Conservation (phyloP, 345 rosid species). For the Gossypium arboreum region DNA sequence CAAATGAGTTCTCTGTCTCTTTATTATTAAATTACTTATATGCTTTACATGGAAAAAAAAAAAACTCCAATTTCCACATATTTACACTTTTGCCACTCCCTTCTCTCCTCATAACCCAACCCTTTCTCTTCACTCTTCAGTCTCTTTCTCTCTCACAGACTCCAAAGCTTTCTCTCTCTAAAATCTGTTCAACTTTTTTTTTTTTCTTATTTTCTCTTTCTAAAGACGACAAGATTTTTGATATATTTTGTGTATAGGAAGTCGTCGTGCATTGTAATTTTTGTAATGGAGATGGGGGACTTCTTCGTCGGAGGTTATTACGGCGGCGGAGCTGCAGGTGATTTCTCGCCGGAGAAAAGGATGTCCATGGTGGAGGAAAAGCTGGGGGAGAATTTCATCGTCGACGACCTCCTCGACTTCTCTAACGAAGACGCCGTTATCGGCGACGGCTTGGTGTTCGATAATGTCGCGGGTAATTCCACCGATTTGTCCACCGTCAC, state of each 20-base stretch:
- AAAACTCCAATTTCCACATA: constrained; percentile 18
- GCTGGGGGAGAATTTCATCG: constrained; percentile 40
- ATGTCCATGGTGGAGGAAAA: constrained; percentile 26
- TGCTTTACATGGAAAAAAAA: background rate
- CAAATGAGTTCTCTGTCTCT: constrained; percentile 22
- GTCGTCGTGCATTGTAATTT: background rate
- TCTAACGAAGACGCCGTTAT: constrained; percentile 48
- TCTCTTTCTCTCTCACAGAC: background rate
- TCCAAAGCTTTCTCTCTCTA: background rate
- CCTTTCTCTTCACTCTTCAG: background rate
- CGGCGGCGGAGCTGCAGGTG: constrained; percentile 18
- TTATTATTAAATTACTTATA: constrained; percentile 17
- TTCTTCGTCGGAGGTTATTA: constrained; percentile 33
- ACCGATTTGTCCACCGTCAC: constrained; percentile 43
- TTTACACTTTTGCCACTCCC: constrained; percentile 33
- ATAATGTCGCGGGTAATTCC: constrained; percentile 35
- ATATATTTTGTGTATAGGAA: background rate
- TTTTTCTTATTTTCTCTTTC: constrained; percentile 10
- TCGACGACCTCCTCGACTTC: constrained; percentile 72
- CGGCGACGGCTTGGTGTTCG: constrained; percentile 38
- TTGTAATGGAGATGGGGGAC: constrained; percentile 41
- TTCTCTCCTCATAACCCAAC: constrained; percentile 44
- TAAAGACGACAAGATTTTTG: background rate
- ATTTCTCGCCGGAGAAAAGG: constrained; percentile 40
- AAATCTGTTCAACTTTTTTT: background rate